Percentiles rank a stretch among this genome's conserved stretches.
These are phyloP conservation scores for Calocybe indica DNA, from an alignment of 768 basidiomycete genomes.

Conservation along the genomic window DNA sequence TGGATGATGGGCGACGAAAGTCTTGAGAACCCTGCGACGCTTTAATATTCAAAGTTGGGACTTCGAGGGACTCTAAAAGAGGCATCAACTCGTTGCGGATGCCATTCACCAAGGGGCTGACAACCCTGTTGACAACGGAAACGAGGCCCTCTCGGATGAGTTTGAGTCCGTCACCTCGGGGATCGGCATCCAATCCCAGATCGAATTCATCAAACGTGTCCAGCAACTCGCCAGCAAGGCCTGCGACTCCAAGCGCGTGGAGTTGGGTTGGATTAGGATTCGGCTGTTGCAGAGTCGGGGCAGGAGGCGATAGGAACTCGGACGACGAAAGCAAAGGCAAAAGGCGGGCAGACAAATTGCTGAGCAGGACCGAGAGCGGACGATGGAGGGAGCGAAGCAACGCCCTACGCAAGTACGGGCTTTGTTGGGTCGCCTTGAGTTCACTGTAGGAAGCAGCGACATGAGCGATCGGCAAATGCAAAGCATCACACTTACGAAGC, in stretches of 20 bases:
- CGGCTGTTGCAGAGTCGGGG: slow-evolving; percentile 43
- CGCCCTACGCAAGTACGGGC: slow-evolving; percentile 60
- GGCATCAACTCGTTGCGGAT: slow-evolving; percentile 59
- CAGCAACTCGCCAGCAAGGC: slow-evolving; percentile 70
- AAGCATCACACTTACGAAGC: slow-evolving; percentile 48
- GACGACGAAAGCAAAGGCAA: slow-evolving; percentile 62
- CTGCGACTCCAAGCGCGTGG: slow-evolving; percentile 63
- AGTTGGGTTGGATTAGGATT: slow-evolving; percentile 61
- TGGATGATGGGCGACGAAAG: slow-evolving; percentile 39
- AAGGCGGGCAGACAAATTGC: slow-evolving; percentile 62
- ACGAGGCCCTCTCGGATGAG: slow-evolving; percentile 63
- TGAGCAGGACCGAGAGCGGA: slow-evolving; percentile 69
- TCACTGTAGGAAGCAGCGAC: slow-evolving; percentile 41
- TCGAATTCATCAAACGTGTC: slow-evolving; percentile 62
- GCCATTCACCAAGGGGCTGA: slow-evolving; percentile 55
- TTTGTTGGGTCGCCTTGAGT: slow-evolving; percentile 57
- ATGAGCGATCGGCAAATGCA: slow-evolving; percentile 6
- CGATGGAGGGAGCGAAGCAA: slow-evolving; percentile 70
- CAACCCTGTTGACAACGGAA: slow-evolving; percentile 60
- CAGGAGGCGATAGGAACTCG: slow-evolving; percentile 46
- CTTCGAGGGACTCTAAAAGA: slow-evolving; percentile 59
- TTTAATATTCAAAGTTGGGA: slow-evolving; percentile 28
- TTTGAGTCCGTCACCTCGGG: slow-evolving; percentile 64
- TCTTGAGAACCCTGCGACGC: slow-evolving; percentile 22
- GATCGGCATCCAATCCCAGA: slow-evolving; percentile 56